Evolutionary conservation across 2,329 filamentous ascomycete species (phyloP).

Genomic region (Camptophora hylomeconis): DNA sequence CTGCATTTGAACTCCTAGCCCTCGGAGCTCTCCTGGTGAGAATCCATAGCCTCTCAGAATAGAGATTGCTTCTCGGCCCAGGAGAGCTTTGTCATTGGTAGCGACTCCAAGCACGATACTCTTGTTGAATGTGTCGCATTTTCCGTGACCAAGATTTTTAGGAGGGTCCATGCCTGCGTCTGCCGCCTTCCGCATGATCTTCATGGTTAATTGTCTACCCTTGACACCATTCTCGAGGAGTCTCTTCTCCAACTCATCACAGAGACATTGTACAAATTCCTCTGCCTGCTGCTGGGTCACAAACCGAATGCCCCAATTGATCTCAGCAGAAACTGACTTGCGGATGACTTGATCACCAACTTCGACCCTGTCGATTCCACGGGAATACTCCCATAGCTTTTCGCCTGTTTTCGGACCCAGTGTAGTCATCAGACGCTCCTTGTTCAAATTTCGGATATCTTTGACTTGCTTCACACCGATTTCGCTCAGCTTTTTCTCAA

Average conservation of each 20-base stretch:
- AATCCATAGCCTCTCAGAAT: slow-evolving; percentile 72
- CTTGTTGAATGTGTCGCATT: slow-evolving; percentile 90
- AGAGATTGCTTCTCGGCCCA: slow-evolving; percentile 73
- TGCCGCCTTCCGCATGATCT: slow-evolving; percentile 77
- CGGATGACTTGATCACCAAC: slow-evolving; percentile 75
- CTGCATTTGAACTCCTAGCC: slow-evolving; percentile 84
- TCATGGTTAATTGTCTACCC: slow-evolving; percentile 80
- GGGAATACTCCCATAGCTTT: slow-evolving; percentile 78
- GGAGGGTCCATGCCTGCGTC: slow-evolving; percentile 83
- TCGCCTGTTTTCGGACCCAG: slow-evolving; percentile 88
- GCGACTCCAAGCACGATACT: slow-evolving; percentile 70
- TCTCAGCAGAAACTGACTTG: slow-evolving; percentile 92
- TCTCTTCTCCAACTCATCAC: slow-evolving; percentile 69
- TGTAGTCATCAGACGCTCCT: slow-evolving; percentile 57
- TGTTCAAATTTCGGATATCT: slow-evolving; percentile 65
- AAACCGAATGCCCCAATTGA: slow-evolving; percentile 97
- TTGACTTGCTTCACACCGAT: slow-evolving; percentile 70
- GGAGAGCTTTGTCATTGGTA: slow-evolving; percentile 57
- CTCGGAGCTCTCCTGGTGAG: slow-evolving; percentile 82
- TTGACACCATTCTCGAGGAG: slow-evolving; percentile 73
- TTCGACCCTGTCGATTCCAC: slow-evolving; percentile 73
- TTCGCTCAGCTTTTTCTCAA: slow-evolving; percentile 76
- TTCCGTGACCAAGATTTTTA: slow-evolving; percentile 89
- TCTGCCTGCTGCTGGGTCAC: slow-evolving; percentile 85
- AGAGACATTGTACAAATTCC: slow-evolving; percentile 75